A percentile compares a stretch with the other conserved stretches of the same genome.
Conservation (phyloP, 225 moss, liverwort and hornwort genomes). For the Sphagnum tenellum region DNA sequence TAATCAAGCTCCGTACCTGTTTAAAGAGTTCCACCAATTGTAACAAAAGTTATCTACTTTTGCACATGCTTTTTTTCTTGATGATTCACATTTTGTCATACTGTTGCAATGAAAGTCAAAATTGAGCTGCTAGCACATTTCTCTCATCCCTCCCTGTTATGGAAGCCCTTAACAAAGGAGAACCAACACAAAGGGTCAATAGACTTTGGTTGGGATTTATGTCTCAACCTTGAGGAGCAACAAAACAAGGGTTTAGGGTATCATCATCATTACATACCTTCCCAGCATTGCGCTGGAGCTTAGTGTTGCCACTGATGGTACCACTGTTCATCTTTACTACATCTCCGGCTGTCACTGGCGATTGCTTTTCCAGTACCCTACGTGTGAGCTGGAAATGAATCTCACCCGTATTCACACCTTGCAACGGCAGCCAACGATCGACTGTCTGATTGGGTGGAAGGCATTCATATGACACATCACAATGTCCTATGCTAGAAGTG, state of each 20-base stretch:
- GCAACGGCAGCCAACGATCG: slow-evolving; percentile 75
- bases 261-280: slow-evolving; percentile 30
- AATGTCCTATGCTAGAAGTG: slow-evolving; percentile 83
- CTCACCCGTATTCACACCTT: slow-evolving; percentile 83
- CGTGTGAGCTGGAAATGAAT: slow-evolving; percentile 88
- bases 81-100: no score
- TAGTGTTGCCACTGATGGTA: slow-evolving; percentile 39
- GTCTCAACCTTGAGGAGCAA: not conserved
- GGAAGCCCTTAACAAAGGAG: no score
- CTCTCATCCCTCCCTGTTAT: no score
- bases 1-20: slow-evolving; percentile 36
- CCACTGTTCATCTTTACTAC: slow-evolving; percentile 9
- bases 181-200: no score
- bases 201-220: no score
- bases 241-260: not conserved
- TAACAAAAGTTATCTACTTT: no score
- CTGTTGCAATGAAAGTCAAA: no score
- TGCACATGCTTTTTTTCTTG: no score
- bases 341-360: slow-evolving; percentile 17
- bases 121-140: no score
- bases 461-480: slow-evolving; percentile 75
- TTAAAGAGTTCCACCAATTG: no score
- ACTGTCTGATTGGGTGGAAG: slow-evolving; percentile 67
- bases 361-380: slow-evolving; percentile 42
- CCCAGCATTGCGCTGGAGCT: slow-evolving; percentile 72